Conservation (phyloP, 108 stramenopile species). For the Heterococcus sp. region DNA sequence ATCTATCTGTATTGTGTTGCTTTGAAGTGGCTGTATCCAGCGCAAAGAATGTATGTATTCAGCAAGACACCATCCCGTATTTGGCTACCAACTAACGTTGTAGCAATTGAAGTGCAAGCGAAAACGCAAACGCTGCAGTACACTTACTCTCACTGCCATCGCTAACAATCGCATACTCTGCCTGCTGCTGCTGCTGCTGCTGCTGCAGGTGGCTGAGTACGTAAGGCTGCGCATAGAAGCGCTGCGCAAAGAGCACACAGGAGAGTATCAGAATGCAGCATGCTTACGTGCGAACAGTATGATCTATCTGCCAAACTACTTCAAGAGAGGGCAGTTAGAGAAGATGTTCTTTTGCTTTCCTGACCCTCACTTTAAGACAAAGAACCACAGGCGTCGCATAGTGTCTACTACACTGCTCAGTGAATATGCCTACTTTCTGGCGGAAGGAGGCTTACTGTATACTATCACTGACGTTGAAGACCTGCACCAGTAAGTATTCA, state of each 20-base stretch:
- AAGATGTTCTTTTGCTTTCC: constrained; percentile 96
- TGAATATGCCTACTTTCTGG: constrained; percentile 85
- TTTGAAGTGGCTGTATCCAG: too few relatives aligned
- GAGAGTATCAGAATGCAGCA: constrained; percentile 74
- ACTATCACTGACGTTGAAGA: constrained; percentile 92
- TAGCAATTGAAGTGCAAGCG: too few relatives aligned
- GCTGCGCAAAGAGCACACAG: constrained; percentile 69
- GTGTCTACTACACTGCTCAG: constrained; percentile 72
- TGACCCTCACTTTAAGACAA: constrained; percentile 96
- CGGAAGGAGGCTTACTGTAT: constrained; percentile 74
- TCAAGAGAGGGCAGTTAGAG: constrained; percentile 52
- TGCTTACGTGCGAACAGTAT: constrained; percentile 86
- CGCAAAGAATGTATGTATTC: too few relatives aligned
- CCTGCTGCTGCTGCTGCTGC: too few relatives aligned
- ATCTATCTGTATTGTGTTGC: too few relatives aligned
- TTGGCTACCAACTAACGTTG: too few relatives aligned
- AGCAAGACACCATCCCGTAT: too few relatives aligned
- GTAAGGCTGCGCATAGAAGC: constrained; percentile 86
- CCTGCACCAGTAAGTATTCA: too few relatives aligned
- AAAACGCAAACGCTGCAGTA: too few relatives aligned
- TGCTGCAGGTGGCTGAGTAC: constrained; percentile 66
- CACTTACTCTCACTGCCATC: too few relatives aligned
- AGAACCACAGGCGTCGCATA: constrained; percentile 90
- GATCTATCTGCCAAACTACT: constrained; percentile 54
- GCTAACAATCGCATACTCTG: too few relatives aligned